phyloP scores from a whole-genome alignment of 1,284 basidiomycete species.

The Irpex rosettiformis region DNA sequence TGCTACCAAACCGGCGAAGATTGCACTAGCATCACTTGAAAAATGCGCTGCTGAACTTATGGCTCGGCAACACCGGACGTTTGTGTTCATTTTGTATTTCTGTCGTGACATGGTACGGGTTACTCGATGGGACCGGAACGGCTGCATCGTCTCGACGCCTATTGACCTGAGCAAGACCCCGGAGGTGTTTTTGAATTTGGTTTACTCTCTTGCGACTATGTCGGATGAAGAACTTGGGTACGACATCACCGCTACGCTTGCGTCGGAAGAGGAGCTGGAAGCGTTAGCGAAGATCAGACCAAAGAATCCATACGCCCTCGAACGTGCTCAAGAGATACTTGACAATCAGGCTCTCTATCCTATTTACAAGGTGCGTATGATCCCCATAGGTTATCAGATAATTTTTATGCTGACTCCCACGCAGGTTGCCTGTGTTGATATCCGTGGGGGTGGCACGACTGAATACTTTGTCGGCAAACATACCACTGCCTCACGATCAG shows the following conservation, averaged over 20 bases:
- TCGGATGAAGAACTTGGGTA: background rate
- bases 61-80: conserved; percentile 18
- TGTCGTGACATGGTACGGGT: conserved; percentile 10
- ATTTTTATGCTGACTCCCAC: background rate
- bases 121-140: conserved; percentile 20
- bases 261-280: background rate
- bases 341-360: background rate
- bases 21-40: too few relatives aligned
- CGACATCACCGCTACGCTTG: background rate
- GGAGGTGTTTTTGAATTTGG: conserved; percentile 15
- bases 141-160: conserved; percentile 14
- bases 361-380: background rate
- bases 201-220: background rate
- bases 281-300: background rate
- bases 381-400: background rate
- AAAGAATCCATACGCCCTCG: background rate
- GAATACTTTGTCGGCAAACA: background rate
- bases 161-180: conserved; percentile 11
- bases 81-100: conserved; percentile 16
- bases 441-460: background rate
- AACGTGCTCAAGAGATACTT: background rate
- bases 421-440: background rate
- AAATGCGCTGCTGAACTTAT: conserved; percentile 11
- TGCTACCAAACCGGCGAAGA: too few relatives aligned
- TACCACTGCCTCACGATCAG: background rate